Percentiles rank a stretch among this genome's conserved stretches.
phyloP scores from a whole-genome alignment of 805 yeast genomes.

The Kodamaea kaohsiungensis region DNA sequence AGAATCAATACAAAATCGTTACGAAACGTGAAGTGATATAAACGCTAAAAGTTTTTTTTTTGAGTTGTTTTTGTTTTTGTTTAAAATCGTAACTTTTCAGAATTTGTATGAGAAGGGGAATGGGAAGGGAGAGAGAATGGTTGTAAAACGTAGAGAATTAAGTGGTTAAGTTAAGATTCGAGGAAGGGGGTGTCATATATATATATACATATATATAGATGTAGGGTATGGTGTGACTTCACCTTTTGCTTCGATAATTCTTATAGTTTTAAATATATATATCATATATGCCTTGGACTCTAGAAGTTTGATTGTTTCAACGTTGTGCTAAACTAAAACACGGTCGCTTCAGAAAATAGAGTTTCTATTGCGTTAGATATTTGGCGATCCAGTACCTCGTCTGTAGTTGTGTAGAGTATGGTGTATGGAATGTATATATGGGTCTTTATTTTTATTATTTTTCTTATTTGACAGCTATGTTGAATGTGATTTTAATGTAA shows the following conservation, averaged over 20 bases:
- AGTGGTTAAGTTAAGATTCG: no score
- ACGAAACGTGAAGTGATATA: neutral
- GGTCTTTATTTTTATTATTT: no score
- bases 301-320: neutral
- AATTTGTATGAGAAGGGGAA: neutral
- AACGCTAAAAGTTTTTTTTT: neutral
- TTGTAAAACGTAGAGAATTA: neutral
- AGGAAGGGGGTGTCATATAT: neutral
- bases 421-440: neutral
- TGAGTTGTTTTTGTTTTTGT: neutral
- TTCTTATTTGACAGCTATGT: neutral
- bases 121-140: neutral
- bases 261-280: no score
- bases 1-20: neutral
- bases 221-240: neutral
- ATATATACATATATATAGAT: no score
- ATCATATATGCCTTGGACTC: neutral
- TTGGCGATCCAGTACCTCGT: slow-evolving; percentile 5
- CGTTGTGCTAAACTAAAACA: neutral
- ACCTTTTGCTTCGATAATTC: no score
- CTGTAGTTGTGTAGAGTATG: neutral
- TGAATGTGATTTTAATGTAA: no score
- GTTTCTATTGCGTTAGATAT: neutral
- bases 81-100: slow-evolving; percentile 1
- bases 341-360: neutral